Base-by-base conservation (phyloP, 2,329 filamentous ascomycete genomes). In the Penicillium brasilianum region DNA sequence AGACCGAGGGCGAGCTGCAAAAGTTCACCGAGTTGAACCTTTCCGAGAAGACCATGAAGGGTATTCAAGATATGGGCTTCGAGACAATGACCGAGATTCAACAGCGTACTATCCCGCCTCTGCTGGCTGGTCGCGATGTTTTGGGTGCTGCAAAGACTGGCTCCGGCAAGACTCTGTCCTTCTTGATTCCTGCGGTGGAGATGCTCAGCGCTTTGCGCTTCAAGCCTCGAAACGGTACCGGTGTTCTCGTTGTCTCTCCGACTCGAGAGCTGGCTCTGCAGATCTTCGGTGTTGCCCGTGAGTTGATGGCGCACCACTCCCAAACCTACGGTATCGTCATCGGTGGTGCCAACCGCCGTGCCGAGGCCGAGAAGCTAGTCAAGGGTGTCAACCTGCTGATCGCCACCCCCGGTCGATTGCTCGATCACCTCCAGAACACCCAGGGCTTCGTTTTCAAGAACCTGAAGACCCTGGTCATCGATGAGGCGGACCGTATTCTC, bases 21-120 rank as follows among this genome's bases (percentile, higher is more conserved):
- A 87, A 88, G 55, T 97, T 97, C 74, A 80, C 87, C 36, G 90
- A 98, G 67, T 83, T 99, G 65, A 91, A 91, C 57, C 85, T 99
- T 11, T 95, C 92, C 1, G 90, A 93, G 25, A 93, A 91, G 78
- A 97, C 93, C 0, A 90, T 93, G 84, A 88, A 90, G 80, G 93
- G 93, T 9, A 93, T 97, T 69, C 80, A 88, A 60, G 91, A 90
- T 66, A 98, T 99, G 94, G 91, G 91, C 14, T 97, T 98, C 75
- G 89, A 90, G 72, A 93, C 85, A 51, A 97, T 99, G 93, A 98
- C 95, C 0, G 91, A 95, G 76, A 97, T 98, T 68, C 95, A 98
- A 78, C 86, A 88, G 70, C 86, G 90, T 74, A 90, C 90, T 13
- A 97, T 98, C 58, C 93, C 94, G 4, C 93, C 93, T 20, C 83